Evolutionary conservation across 257 asterid species (phyloP).

Genomic region (Ophiorrhiza pumila): DNA sequence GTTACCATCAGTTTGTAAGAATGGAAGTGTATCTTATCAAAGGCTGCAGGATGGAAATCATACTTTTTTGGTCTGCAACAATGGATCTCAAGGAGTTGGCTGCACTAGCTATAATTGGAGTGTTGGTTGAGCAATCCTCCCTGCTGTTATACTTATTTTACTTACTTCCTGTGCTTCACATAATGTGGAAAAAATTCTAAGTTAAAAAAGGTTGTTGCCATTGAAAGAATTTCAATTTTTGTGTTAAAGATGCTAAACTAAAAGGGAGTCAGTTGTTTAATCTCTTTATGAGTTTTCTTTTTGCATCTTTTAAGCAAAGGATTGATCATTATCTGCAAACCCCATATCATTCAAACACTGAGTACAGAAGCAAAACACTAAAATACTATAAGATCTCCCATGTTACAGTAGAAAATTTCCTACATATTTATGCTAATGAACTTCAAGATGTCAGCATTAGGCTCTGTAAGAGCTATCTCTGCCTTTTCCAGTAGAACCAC

Average conservation of each 20-base stretch:
- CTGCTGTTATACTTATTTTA: background rate
- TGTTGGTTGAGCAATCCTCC: conserved; percentile 47
- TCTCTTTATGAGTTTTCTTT: background rate
- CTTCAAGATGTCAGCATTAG: background rate
- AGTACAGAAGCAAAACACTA: too few species aligned
- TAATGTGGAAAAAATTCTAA: background rate
- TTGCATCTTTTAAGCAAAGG: background rate
- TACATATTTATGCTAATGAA: too few species aligned
- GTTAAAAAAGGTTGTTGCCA: background rate
- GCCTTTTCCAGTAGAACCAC: background rate
- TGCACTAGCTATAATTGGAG: conserved; percentile 76
- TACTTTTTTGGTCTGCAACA: conserved; percentile 69
- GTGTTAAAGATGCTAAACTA: background rate
- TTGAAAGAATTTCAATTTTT: background rate
- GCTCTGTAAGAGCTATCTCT: background rate
- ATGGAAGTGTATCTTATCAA: conserved; percentile 44
- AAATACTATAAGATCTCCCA: background rate
- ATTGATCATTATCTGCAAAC: background rate
- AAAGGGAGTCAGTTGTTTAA: background rate
- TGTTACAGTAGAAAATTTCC: too few species aligned
- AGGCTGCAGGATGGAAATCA: conserved; percentile 64
- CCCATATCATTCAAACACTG: background rate
- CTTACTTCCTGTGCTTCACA: background rate
- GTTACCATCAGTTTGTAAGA: conserved; percentile 47
- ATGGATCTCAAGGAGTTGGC: conserved; percentile 45